phyloP scores from a whole-genome alignment of 257 asterid species.

The Salvia splendens region DNA sequence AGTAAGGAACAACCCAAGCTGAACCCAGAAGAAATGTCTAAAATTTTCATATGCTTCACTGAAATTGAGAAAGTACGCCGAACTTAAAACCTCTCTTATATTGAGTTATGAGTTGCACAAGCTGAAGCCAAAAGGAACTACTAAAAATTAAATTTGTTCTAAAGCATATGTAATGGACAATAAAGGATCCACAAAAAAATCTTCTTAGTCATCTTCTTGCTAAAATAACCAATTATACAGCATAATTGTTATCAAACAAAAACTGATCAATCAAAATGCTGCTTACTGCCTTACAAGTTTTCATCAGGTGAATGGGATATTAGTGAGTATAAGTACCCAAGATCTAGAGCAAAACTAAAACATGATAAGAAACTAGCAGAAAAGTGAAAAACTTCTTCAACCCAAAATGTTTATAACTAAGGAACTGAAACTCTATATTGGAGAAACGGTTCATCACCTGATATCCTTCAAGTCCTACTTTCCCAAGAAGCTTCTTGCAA shows the following conservation, averaged over 20 bases:
- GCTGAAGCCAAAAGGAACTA: not conserved
- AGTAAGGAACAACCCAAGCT: too few relatives aligned
- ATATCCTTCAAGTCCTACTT: conserved; percentile 94
- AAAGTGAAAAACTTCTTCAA: not conserved
- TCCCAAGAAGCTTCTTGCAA: conserved; percentile 91
- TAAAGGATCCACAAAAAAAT: not conserved
- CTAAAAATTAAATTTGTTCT: not conserved
- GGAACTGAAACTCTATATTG: conserved; percentile 1
- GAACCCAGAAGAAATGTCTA: too few relatives aligned
- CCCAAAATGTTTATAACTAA: not conserved
- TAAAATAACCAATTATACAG: conserved; percentile 1
- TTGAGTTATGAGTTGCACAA: not conserved
- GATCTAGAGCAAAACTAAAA: too few relatives aligned
- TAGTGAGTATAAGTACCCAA: too few relatives aligned
- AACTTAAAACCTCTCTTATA: too few relatives aligned
- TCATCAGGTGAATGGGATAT: conserved; percentile 1
- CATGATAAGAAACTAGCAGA: not conserved
- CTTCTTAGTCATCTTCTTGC: not conserved
- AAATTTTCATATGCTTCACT: too few relatives aligned
- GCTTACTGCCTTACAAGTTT: not conserved
- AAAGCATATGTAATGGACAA: not conserved
- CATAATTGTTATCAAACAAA: not conserved
- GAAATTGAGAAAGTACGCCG: too few relatives aligned
- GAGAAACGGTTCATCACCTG: conserved; percentile 57
- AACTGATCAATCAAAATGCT: not conserved